Evolutionary conservation across 2,329 filamentous ascomycete species (phyloP).

Genomic region (Beauveria caledonica): DNA sequence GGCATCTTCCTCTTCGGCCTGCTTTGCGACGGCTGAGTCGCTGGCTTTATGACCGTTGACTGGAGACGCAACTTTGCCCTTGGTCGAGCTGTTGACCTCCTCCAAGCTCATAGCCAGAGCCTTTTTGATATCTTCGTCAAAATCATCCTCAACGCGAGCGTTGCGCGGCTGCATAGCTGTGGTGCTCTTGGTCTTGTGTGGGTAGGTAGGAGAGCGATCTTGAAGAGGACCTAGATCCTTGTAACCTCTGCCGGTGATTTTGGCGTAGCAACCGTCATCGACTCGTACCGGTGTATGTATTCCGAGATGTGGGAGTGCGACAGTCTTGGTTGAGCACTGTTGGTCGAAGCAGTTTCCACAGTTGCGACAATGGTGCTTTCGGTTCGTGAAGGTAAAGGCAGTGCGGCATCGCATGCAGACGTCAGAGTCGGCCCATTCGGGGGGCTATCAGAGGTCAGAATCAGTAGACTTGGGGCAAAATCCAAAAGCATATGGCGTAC

Average conservation of each 20-base stretch:
- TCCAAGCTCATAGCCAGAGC: conserved; percentile 96
- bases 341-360: conserved; percentile 97
- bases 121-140: conserved; percentile 89
- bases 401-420: conserved; percentile 98
- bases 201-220: conserved; percentile 40
- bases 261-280: conserved; percentile 90
- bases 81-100: conserved; percentile 69
- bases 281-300: conserved; percentile 88
- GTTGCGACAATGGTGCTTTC: conserved; percentile 96
- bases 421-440: conserved; percentile 95
- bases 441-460: conserved; percentile 51
- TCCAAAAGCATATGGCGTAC: conserved; percentile 32
- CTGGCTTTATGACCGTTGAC: conserved; percentile 32
- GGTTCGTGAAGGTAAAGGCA: conserved; percentile 92
- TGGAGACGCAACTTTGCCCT: conserved; percentile 60
- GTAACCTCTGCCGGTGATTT: conserved; percentile 64
- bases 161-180: conserved; percentile 79
- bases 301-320: conserved; percentile 84
- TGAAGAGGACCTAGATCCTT: conserved; percentile 34
- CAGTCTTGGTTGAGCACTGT: conserved; percentile 81
- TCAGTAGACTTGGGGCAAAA: background rate
- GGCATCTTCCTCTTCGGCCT: conserved; percentile 77
- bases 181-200: conserved; percentile 57
- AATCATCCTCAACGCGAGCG: conserved; percentile 79
- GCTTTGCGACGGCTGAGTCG: conserved; percentile 30